Base-by-base conservation (phyloP, 177 flowering plant species). In the Vitis hybrid region DNA sequence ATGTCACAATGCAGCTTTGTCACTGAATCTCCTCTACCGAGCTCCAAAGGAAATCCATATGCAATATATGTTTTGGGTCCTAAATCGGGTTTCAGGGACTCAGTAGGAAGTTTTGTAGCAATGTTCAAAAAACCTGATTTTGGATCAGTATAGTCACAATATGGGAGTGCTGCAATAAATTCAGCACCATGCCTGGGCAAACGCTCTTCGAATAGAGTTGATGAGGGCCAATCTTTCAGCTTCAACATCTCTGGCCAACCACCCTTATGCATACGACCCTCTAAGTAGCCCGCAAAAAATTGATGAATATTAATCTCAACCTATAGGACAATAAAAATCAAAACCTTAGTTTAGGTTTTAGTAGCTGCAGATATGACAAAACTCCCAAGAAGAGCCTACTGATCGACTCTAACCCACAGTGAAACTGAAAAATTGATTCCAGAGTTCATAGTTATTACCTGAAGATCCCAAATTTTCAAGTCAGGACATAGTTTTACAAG, bases 221-320 rank as follows among this genome's bases (percentile, higher is more conserved):
- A 76, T 11, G 97, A 72, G 45, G 97, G 94, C 97, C 97, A 91
- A 74, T 91, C 97, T 76, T 92, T 90, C 71, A 92, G 78, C 74
- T 92, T 92, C 78, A 92, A 76, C 85, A 92, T 89, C 81, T 85
- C 90, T 48, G 97, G 97, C 97, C 93, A 92, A 30, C 81, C 80
- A 75, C 58, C 75, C 57, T 30, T 70, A 68, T 89, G 86, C 76
- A 56, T 75, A 54, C 95, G 88, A 54, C 95, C 97, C 68, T 84
- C 84, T 65, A 83, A 57, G 80, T 92, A 92, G 56, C 97, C 95
- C 77, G 64, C 80, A 73, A 92, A 92, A 70, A 92, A 92, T 54
- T 85, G 83, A 49, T 80, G 80, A 74, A 84, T 86, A 70, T 83
- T 84, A 63, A 90, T 92, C 69, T 92, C 91, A 61, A 89, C 97